These are phyloP conservation scores for Fusarium citri DNA, from an alignment of 2,329 filamentous ascomycete genomes.

Conservation along the genomic window DNA sequence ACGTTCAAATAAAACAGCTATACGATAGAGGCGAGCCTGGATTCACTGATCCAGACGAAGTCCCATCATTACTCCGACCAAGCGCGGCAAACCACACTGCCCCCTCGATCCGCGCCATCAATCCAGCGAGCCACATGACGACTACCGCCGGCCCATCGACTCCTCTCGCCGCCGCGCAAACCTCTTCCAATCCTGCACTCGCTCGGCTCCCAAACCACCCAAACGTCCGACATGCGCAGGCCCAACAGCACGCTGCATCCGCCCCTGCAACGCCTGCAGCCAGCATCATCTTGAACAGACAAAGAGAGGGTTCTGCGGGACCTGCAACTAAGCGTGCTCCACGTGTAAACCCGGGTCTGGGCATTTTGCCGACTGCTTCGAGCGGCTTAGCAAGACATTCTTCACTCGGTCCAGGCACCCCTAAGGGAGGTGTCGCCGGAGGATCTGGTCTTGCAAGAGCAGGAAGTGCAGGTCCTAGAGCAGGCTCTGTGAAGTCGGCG, in stretches of 20 bases:
- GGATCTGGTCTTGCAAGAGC: slow-evolving; percentile 58
- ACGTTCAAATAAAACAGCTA: slow-evolving; percentile 70
- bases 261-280: slow-evolving; percentile 71
- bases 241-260: slow-evolving; percentile 65
- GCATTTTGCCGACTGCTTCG: slow-evolving; percentile 62
- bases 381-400: slow-evolving; percentile 72
- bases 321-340: slow-evolving; percentile 67
- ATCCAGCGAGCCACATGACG: slow-evolving; percentile 54
- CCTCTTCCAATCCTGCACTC: slow-evolving; percentile 56
- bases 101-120: slow-evolving; percentile 57
- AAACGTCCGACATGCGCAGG: slow-evolving; percentile 63
- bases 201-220: slow-evolving; percentile 57
- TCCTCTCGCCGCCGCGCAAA: slow-evolving; percentile 43
- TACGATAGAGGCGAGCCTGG: slow-evolving; percentile 71
- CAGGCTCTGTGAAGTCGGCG: slow-evolving; percentile 59
- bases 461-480: slow-evolving; percentile 70
- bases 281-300: slow-evolving; percentile 68
- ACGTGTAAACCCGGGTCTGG: slow-evolving; percentile 60
- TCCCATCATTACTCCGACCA: slow-evolving; percentile 71
- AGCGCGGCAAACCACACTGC: slow-evolving; percentile 64
- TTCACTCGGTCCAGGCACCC: slow-evolving; percentile 71
- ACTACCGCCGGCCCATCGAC: slow-evolving; percentile 43
- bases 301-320: slow-evolving; percentile 69
- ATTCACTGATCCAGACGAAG: slow-evolving; percentile 71
- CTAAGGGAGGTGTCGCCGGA: slow-evolving; percentile 57